phyloP scores from a whole-genome alignment of 2,329 filamentous ascomycete genomes.

The Cercospora brassicicola region DNA sequence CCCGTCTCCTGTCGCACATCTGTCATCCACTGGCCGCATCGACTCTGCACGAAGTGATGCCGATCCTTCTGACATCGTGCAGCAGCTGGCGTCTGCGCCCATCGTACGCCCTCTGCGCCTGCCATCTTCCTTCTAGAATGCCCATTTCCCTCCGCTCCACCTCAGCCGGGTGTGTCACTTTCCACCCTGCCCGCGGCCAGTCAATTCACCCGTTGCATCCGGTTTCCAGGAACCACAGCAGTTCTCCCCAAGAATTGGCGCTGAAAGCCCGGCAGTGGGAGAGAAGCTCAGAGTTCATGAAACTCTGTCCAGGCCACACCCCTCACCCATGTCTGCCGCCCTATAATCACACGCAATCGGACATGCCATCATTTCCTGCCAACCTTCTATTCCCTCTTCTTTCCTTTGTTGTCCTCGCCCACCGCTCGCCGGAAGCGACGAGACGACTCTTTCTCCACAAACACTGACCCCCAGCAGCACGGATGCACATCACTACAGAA shows the following conservation, averaged over 20 bases:
- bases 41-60: not conserved
- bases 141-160: not conserved
- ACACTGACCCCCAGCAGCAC: not conserved
- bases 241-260: not conserved
- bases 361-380: conserved; percentile 12
- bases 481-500: conserved; percentile 14
- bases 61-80: not conserved
- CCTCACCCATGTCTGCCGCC: not conserved
- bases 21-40: not conserved
- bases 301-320: conserved; percentile 1
- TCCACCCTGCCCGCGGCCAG: not conserved
- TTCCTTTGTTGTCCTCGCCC: conserved; percentile 1
- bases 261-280: conserved; percentile 5
- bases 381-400: conserved; percentile 1
- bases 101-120: not conserved
- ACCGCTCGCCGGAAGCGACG: conserved; percentile 1
- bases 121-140: not conserved
- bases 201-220: conserved; percentile 3
- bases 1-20: conserved; percentile 5
- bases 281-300: conserved; percentile 4
- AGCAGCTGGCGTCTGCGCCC: not conserved
- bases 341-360: conserved; percentile 5
- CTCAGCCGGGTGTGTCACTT: not conserved
- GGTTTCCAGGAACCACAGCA: conserved; percentile 7
- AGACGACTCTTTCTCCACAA: not conserved